Evolutionary conservation across 163 green algal genomes (phyloP), one percentile per base, ranked within the genome.

Genomic region (Scenedesmus sp.): DNA sequence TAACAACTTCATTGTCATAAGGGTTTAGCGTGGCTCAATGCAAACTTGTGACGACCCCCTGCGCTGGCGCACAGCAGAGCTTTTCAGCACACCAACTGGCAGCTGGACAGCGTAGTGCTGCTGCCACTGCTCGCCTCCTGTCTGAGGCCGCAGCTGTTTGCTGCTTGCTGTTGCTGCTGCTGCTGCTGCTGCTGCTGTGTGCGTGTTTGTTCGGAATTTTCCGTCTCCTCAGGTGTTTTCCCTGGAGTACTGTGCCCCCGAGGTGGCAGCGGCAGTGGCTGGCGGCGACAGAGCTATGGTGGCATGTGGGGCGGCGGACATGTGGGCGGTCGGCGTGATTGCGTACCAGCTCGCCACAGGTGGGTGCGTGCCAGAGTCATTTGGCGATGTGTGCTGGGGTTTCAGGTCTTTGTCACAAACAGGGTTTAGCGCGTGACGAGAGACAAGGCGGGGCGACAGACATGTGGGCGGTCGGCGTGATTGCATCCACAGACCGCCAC

Each of bases 221-320:
- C n/a, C n/a, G n/a, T n/a, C n/a, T n/a, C n/a, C n/a, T n/a, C 80
- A 86, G 80, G 80, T 86, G 80, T 86, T 86, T 7, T 70, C 43
- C 12, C 43, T 86, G 33, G 80, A 86, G 80, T 72, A 70, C 44
- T 72, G 44, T 43, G 80, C 80, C 15, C 80, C 80, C 2, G 80
- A 86, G 80, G 80, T 86, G 42, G 80, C 80, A 30, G 80, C 30
- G 22, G 80, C 80, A 43, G 44, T 86, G 43, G 80, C 80, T 0
- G 15, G 80, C 7, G 80, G 80, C 30, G 80, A 86, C 80, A 42
- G 80, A 44, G 80, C 44, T 10, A 70, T 86, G 80, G 80, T 86
- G 80, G 80, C 80, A 24, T 70, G 43, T 20, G 26, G 26, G 12
- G 80, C 80, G 30, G 46, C 44, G 59, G 80, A 86, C 80, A 86